Evolutionary conservation across 345 rosid genomes (phyloP).

Genomic region (Turritis glabra): DNA sequence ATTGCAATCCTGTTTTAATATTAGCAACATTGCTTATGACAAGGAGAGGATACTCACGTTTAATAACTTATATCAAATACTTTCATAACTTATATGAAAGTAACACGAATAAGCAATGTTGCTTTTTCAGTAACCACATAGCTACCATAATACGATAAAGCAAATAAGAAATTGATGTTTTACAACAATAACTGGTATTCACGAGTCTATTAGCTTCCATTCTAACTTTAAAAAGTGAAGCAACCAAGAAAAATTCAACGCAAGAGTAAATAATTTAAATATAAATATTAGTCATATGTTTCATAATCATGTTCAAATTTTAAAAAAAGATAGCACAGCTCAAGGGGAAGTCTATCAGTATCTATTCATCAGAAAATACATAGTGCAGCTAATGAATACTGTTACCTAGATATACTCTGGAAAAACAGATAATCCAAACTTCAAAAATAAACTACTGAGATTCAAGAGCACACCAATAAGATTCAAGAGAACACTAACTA

Average conservation of each 20-base stretch:
- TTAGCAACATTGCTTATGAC: too few relatives aligned
- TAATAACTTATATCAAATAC: too few relatives aligned
- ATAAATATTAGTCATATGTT: too few relatives aligned
- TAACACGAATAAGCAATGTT: slow-evolving; percentile 10
- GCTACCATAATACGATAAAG: neutral
- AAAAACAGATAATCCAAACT: neutral
- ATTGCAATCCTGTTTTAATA: too few relatives aligned
- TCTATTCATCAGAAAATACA: too few relatives aligned
- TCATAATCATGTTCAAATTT: too few relatives aligned
- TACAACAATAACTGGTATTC: neutral
- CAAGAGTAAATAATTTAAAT: neutral
- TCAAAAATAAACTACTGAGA: neutral
- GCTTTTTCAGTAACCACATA: neutral
- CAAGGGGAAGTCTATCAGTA: too few relatives aligned
- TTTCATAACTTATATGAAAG: too few relatives aligned
- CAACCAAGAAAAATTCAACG: neutral
- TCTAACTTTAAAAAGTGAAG: neutral
- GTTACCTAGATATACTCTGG: neutral
- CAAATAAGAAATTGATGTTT: neutral
- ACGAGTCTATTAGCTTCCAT: neutral
- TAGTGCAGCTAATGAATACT: neutral
- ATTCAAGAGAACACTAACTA: too few relatives aligned
- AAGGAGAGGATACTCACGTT: too few relatives aligned
- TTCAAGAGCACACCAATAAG: slow-evolving; percentile 47
- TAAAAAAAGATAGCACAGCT: neutral